Evolutionary conservation across 1,284 basidiomycete genomes (phyloP).

Genomic region (Cystobasidium slooffiae): DNA sequence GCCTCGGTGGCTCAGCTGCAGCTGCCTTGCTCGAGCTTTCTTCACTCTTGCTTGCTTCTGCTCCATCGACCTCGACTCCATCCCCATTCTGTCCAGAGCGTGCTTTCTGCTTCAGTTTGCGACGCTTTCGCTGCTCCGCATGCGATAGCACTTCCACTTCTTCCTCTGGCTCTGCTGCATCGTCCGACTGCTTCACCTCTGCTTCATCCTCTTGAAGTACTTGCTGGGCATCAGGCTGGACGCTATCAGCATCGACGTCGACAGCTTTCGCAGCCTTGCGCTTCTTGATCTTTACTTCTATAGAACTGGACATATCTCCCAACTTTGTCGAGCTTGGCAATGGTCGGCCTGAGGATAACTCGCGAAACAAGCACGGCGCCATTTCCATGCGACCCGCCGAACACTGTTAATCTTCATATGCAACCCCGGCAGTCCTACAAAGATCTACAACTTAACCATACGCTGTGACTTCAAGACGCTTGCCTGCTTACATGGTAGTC

Average conservation of each 20-base stretch:
- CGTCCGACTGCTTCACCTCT: no score
- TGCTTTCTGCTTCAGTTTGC: constrained; percentile 40
- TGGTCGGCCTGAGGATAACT: neutral
- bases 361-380: no score
- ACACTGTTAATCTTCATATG: no score
- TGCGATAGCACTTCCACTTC: constrained; percentile 41
- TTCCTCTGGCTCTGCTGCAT: constrained; percentile 9
- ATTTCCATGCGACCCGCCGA: no score
- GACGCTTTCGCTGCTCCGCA: constrained; percentile 39
- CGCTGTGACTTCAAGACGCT: no score
- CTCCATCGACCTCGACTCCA: constrained; percentile 12
- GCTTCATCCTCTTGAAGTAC: neutral
- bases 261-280: constrained; percentile 11
- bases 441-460: no score
- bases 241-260: neutral
- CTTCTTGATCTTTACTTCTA: constrained; percentile 11
- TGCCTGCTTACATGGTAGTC: no score
- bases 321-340: neutral
- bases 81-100: neutral
- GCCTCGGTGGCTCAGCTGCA: constrained; percentile 3
- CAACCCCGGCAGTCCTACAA: no score
- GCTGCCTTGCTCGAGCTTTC: constrained; percentile 10
- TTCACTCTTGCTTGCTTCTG: constrained; percentile 12
- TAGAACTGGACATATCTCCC: neutral
- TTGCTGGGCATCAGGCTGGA: neutral